These are phyloP conservation scores for Magnusiomyces paraingens DNA, from an alignment of 1,139 yeast genomes.

Conservation along the genomic window DNA sequence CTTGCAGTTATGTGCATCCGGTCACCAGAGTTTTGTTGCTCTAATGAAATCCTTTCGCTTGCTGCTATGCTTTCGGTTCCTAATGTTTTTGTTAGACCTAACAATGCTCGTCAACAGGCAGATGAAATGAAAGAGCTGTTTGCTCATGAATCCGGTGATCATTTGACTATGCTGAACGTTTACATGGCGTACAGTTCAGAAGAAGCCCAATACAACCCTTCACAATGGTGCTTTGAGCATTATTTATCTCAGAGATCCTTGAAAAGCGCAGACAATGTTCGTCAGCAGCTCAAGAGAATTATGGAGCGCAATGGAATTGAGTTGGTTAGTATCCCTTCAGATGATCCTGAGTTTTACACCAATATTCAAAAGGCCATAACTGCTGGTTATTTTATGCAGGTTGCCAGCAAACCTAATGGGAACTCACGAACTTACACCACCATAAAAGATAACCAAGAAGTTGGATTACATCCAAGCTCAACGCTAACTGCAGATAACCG, in stretches of 20 bases:
- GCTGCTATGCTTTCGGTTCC: slow-evolving; percentile 93
- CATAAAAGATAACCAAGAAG: slow-evolving; percentile 93
- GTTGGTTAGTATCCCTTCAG: slow-evolving; percentile 62
- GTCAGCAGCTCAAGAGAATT: slow-evolving; percentile 72
- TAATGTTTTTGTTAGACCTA: slow-evolving; percentile 89
- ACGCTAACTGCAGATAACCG: slow-evolving; percentile 80
- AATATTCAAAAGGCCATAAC: slow-evolving; percentile 81
- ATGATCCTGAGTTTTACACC: slow-evolving; percentile 55
- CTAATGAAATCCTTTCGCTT: slow-evolving; percentile 80
- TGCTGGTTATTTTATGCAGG: slow-evolving; percentile 98
- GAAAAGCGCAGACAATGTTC: slow-evolving; percentile 74
- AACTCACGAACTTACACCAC: slow-evolving; percentile 75
- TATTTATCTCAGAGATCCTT: slow-evolving; percentile 79
- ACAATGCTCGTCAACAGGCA: slow-evolving; percentile 79
- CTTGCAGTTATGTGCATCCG: slow-evolving; percentile 88
- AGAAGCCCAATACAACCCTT: slow-evolving; percentile 48
- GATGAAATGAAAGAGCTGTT: slow-evolving; percentile 85
- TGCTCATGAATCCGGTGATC: slow-evolving; percentile 95
- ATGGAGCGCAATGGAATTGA: slow-evolving; percentile 79
- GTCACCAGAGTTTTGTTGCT: slow-evolving; percentile 76
- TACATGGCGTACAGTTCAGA: slow-evolving; percentile 70
- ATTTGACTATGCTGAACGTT: slow-evolving; percentile 81
- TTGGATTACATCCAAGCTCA: slow-evolving; percentile 86
- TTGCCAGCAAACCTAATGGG: slow-evolving; percentile 49
- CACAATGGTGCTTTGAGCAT: slow-evolving; percentile 84